A percentile compares a stretch with the other conserved stretches of the same genome.
Evolutionary conservation across 176 grass and related monocot species (phyloP).

Genomic region (Urochloa ruziziensis): DNA sequence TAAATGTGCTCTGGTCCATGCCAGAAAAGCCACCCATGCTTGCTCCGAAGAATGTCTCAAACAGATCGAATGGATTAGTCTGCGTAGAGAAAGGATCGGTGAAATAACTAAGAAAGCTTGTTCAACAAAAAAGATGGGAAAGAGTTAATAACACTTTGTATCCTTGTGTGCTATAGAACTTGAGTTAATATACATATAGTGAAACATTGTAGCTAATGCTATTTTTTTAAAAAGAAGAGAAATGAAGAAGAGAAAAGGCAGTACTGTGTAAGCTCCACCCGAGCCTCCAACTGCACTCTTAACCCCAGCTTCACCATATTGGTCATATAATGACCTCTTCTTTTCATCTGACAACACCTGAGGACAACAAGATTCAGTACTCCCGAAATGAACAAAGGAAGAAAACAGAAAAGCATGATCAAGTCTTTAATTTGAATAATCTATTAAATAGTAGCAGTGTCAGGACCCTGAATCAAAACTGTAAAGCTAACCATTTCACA

Average conservation of each 20-base stretch:
- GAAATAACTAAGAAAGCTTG: constrained; percentile 28
- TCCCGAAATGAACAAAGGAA: constrained; percentile 4
- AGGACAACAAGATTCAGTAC: constrained; percentile 44
- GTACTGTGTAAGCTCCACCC: constrained; percentile 85
- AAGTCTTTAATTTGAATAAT: neutral
- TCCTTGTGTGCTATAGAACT: constrained; percentile 19
- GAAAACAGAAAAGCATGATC: constrained; percentile 1
- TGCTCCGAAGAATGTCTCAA: constrained; percentile 93
- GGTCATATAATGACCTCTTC: constrained; percentile 90
- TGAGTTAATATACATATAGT: constrained; percentile 9
- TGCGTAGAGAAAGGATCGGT: constrained; percentile 36
- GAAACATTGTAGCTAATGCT: constrained; percentile 19
- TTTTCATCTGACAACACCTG: constrained; percentile 99
- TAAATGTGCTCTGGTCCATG: constrained; percentile 78
- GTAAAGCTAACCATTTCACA: neutral
- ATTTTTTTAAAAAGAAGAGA: neutral
- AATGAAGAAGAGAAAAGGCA: constrained; percentile 42
- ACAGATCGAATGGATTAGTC: constrained; percentile 98
- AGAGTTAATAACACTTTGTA: neutral
- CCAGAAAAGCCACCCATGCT: constrained; percentile 93
- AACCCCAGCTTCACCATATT: constrained; percentile 97
- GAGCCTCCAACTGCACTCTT: constrained; percentile 87
- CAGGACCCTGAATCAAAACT: neutral
- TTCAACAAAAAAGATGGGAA: neutral
- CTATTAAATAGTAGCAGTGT: neutral